A percentile compares a stretch with the other conserved stretches of the same genome.
Evolutionary conservation across 192 early-diverging fungal species (phyloP).

Genomic region (Jimgerdemannia flammicorona): DNA sequence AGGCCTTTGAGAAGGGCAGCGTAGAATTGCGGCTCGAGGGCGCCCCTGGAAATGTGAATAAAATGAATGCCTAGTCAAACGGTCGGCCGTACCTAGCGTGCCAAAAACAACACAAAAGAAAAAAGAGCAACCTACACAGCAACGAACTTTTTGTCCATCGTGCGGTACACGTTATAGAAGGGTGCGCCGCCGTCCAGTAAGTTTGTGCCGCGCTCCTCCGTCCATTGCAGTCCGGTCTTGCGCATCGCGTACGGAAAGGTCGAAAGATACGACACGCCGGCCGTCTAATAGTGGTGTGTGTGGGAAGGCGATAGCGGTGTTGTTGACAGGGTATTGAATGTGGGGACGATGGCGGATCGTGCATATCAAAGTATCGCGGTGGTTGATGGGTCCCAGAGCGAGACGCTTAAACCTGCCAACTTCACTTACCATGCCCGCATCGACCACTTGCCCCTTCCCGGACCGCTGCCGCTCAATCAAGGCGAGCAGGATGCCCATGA

Average conservation of each 20-base stretch:
- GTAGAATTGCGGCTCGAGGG: conserved; percentile 67
- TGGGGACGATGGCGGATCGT: too few species aligned
- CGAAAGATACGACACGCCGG: conserved; percentile 51
- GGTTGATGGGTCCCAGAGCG: too few species aligned
- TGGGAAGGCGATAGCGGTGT: background rate
- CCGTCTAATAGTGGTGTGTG: conserved; percentile 18
- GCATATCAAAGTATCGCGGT: too few species aligned
- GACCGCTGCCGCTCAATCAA: conserved; percentile 52
- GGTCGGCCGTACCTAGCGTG: background rate
- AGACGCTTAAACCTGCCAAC: background rate
- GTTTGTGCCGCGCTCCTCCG: conserved; percentile 50
- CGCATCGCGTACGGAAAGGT: conserved; percentile 62
- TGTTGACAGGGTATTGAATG: too few species aligned
- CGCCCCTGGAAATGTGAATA: conserved; percentile 29
- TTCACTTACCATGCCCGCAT: conserved; percentile 48
- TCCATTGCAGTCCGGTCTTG: conserved; percentile 44
- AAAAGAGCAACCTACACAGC: conserved; percentile 39
- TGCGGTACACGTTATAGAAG: conserved; percentile 65
- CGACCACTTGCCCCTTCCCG: conserved; percentile 62
- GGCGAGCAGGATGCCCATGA: conserved; percentile 59
- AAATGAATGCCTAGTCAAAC: background rate
- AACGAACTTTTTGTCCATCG: conserved; percentile 61
- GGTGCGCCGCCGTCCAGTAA: conserved; percentile 63
- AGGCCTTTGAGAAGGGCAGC: conserved; percentile 41
- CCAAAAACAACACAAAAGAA: background rate